Base-by-base conservation (phyloP, 148 eudicot species). In the Vaccinium myrtillus region DNA sequence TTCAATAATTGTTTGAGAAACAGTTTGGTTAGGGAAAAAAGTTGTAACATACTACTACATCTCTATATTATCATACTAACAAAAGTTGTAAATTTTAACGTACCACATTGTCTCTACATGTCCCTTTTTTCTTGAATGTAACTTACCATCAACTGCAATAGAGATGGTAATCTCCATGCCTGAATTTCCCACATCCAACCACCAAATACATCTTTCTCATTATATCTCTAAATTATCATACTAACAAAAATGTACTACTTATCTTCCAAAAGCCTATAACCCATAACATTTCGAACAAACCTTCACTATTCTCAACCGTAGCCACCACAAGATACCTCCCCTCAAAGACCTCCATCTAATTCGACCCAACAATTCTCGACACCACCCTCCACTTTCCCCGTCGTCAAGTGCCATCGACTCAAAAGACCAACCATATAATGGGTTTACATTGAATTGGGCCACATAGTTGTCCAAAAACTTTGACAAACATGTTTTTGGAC, bases 281-380 rank as follows among this genome's bases (percentile, higher is more conserved):
- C 86, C 86, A 1, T 12, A 2, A 30, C 55, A 7, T 67, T 67
- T 32, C 2, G 85, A 84, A 65, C 84, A 30, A 77, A 76, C 74
- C 89, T 36, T 87, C 81, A 13, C 84, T 81, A 30, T 81, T 87
- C 46, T 87, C 89, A 2, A 86, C 88, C 1, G 79, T 83, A 2
- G 87, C 84, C 0, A 88, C 90, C 19, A 88, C 90, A 2, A 88
- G 78, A 82, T 77, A 86, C 79, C 43, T 19, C 5, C 82, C 71
- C 23, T 5, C 14, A 12, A 65, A 82, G 6, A 48, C 85, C 63
- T 88, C 85, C 0, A 0, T 16, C 19, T 15, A 49, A 1, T 48
- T 59, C 0, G 71, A 49, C 9, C 25, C 43, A 39, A 53, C 21
- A 21, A 77, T 77, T 58, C 23, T 46, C 0, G 83, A 84, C 71